phyloP scores from a whole-genome alignment of 257 asterid genomes.

The Solanum pinnatisectum region DNA sequence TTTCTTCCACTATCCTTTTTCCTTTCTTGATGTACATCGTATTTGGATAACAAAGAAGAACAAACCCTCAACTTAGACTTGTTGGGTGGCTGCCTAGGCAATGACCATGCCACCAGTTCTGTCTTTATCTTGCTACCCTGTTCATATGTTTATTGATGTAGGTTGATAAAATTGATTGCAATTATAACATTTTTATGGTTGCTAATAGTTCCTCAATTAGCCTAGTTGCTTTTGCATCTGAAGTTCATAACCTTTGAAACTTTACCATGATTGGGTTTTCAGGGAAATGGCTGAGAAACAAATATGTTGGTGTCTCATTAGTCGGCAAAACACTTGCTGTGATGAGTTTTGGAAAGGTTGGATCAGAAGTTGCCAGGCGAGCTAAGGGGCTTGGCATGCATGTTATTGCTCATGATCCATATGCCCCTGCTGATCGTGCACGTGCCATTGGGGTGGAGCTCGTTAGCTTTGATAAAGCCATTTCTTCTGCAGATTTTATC shows the following conservation, averaged over 20 bases:
- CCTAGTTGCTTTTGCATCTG: background rate
- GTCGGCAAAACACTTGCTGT: conserved; percentile 91
- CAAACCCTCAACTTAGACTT: background rate
- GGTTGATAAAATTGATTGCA: background rate
- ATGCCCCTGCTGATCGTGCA: conserved; percentile 91
- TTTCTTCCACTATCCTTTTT: background rate
- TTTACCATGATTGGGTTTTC: background rate
- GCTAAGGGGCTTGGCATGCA: conserved; percentile 96
- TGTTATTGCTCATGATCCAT: conserved; percentile 86
- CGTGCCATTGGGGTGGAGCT: conserved; percentile 86
- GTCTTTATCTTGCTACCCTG: background rate
- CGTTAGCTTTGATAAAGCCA: conserved; percentile 81
- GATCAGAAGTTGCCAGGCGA: conserved; percentile 91
- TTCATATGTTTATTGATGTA: background rate
- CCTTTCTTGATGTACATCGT: background rate
- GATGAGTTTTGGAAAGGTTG: conserved; percentile 97
- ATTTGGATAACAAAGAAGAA: background rate
- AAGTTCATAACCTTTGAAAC: background rate
- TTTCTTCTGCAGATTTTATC: conserved; percentile 66
- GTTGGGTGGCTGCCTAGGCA: background rate
- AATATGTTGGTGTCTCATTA: conserved; percentile 90
- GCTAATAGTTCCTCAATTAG: background rate
- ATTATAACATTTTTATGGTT: background rate
- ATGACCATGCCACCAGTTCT: background rate
- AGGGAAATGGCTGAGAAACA: conserved; percentile 92